phyloP scores from a whole-genome alignment of 306 rosid genomes.

The Dalbergia oliveri region DNA sequence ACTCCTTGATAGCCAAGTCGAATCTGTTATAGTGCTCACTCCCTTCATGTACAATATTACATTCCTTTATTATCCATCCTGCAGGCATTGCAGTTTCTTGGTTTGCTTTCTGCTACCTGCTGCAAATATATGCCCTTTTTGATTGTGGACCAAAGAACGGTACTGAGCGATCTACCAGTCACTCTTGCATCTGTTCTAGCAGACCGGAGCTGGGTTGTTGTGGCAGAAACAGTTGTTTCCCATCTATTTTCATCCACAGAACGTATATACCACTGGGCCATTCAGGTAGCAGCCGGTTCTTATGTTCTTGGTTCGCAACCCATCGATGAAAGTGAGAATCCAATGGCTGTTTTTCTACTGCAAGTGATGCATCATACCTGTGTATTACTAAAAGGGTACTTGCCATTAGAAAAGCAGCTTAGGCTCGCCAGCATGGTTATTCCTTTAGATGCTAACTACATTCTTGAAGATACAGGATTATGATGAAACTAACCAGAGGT shows the following conservation, averaged over 20 bases:
- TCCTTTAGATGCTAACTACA: conserved; percentile 40
- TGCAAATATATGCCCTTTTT: conserved; percentile 91
- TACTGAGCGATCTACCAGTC: conserved; percentile 82
- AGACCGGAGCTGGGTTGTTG: conserved; percentile 62
- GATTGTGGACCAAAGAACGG: conserved; percentile 64
- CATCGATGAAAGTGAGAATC: conserved; percentile 80
- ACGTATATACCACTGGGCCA: conserved; percentile 67
- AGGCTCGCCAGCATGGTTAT: conserved; percentile 72
- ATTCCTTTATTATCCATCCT: conserved; percentile 32
- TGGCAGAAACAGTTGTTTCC: conserved; percentile 65
- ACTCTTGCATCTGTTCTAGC: conserved; percentile 76
- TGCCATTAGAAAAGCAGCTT: conserved; percentile 88
- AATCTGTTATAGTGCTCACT: conserved; percentile 34
- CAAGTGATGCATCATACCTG: conserved; percentile 69
- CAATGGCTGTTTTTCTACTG: conserved; percentile 58
- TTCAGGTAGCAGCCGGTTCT: conserved; percentile 46
- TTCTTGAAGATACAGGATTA: conserved; percentile 11
- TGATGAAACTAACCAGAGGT: neutral
- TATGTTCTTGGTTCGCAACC: conserved; percentile 53
- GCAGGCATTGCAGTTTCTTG: conserved; percentile 80
- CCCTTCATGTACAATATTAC: neutral
- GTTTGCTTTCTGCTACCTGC: conserved; percentile 78
- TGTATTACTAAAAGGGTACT: conserved; percentile 63
- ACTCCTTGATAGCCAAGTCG: conserved; percentile 28
- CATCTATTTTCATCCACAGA: conserved; percentile 70